Evolutionary conservation across 106 monocot species (phyloP).

Genomic region (Dactylorhiza incarnata): DNA sequence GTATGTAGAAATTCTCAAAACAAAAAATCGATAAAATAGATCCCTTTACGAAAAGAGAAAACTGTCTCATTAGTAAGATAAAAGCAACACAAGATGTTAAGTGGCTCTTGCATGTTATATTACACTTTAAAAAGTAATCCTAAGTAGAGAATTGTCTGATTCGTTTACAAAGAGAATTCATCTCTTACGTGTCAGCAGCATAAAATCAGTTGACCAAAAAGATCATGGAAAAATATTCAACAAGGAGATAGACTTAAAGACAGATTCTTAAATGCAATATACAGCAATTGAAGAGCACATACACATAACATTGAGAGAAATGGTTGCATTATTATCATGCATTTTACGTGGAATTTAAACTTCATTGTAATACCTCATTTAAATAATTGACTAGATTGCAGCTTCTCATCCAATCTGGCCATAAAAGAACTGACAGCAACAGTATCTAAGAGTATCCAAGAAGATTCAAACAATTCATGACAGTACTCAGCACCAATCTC

Average conservation of each 20-base stretch:
- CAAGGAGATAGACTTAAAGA: neutral
- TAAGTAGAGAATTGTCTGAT: neutral
- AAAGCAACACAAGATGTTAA: slow-evolving; percentile 1
- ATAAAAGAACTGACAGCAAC: slow-evolving; percentile 66
- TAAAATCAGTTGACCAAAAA: neutral
- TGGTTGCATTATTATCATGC: neutral
- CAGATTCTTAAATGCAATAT: no score
- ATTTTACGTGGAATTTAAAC: neutral
- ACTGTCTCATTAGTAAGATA: neutral
- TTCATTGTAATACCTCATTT: neutral
- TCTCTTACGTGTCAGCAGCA: neutral
- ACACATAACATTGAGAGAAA: neutral
- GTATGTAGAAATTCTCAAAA: neutral
- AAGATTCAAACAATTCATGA: slow-evolving; percentile 90
- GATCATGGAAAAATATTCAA: neutral
- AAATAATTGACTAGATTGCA: slow-evolving; percentile 6
- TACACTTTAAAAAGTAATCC: neutral
- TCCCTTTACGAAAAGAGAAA: neutral
- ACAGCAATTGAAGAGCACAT: no score
- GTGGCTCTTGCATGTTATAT: neutral
- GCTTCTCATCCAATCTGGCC: slow-evolving; percentile 79
- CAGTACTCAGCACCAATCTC: slow-evolving; percentile 75
- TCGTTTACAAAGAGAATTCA: no score
- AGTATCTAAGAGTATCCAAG: slow-evolving; percentile 78
- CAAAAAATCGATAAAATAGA: neutral